Percentiles rank a stretch among this genome's conserved stretches.
Evolutionary conservation across 164 flowering plant species (phyloP).

Genomic region (Chloranthus sessilifolius): DNA sequence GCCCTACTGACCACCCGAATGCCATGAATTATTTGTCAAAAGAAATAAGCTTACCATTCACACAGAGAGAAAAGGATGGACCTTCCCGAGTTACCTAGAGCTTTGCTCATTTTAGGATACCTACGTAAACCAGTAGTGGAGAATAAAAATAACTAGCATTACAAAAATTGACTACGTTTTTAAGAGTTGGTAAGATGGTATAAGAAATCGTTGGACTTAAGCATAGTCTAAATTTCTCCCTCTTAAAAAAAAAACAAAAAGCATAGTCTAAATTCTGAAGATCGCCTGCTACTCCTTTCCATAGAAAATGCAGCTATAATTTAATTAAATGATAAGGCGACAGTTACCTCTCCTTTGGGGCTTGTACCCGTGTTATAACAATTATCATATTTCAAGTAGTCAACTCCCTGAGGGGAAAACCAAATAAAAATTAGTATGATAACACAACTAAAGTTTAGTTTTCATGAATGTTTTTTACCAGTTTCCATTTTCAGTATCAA

Average conservation of each 20-base stretch:
- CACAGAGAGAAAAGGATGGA: conserved; percentile 61
- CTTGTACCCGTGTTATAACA: conserved; percentile 28
- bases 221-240: too few species aligned
- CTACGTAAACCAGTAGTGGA: conserved; percentile 17
- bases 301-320: too few species aligned
- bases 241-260: too few species aligned
- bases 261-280: too few species aligned
- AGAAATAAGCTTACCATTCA: conserved; percentile 51
- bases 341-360: conserved; percentile 28
- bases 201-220: too few species aligned
- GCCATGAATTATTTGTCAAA: too few species aligned
- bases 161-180: too few species aligned
- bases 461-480: too few species aligned
- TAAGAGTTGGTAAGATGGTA: neutral
- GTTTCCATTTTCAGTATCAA: too few species aligned
- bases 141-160: neutral
- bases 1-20: too few species aligned
- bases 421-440: neutral
- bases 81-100: conserved; percentile 56
- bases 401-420: conserved; percentile 29
- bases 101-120: conserved; percentile 63
- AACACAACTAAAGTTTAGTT: neutral
- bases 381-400: conserved; percentile 52
- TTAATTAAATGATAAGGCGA: neutral
- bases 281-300: too few species aligned